Percentiles rank a stretch among this genome's conserved stretches.
These are phyloP conservation scores for Immersiporthe knoxdaviesiana DNA, from an alignment of 2,329 filamentous ascomycete species.

Conservation along the genomic window DNA sequence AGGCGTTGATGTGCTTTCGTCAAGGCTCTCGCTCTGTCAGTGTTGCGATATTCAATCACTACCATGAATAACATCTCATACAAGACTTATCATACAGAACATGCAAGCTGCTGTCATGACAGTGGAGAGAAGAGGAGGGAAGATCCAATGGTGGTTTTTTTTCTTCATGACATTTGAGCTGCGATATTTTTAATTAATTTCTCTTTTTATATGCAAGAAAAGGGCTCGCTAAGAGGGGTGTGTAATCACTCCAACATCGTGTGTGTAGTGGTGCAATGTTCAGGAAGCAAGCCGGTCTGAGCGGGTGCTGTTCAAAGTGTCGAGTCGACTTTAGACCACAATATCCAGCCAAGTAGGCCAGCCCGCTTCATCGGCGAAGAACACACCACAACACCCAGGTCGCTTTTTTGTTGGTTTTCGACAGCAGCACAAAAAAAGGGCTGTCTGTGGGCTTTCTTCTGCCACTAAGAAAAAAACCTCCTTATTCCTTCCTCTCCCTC, in stretches of 20 bases:
- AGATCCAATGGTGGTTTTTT: not conserved
- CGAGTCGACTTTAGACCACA: not conserved
- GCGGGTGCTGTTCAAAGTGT: not conserved
- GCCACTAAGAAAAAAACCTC: no score
- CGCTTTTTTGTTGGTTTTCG: not conserved
- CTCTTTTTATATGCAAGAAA: not conserved
- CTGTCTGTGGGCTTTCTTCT: not conserved
- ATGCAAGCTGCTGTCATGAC: not conserved
- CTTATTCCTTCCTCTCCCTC: slow-evolving; percentile 5
- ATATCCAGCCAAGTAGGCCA: not conserved
- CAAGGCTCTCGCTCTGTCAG: not conserved
- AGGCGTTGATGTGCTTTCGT: not conserved
- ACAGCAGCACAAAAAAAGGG: not conserved
- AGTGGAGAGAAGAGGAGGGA: not conserved
- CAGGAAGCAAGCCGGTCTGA: not conserved
- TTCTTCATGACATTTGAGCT: not conserved
- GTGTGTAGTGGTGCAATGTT: not conserved
- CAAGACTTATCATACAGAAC: not conserved
- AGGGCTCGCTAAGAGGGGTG: not conserved
- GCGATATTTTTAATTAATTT: not conserved
- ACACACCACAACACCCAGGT: not conserved
- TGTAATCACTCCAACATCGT: not conserved
- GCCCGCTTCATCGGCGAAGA: not conserved
- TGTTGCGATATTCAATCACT: not conserved
- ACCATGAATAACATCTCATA: not conserved